Evolutionary conservation across 2,329 filamentous ascomycete genomes (phyloP).

Genomic region (Metarhizium anisopliae): DNA sequence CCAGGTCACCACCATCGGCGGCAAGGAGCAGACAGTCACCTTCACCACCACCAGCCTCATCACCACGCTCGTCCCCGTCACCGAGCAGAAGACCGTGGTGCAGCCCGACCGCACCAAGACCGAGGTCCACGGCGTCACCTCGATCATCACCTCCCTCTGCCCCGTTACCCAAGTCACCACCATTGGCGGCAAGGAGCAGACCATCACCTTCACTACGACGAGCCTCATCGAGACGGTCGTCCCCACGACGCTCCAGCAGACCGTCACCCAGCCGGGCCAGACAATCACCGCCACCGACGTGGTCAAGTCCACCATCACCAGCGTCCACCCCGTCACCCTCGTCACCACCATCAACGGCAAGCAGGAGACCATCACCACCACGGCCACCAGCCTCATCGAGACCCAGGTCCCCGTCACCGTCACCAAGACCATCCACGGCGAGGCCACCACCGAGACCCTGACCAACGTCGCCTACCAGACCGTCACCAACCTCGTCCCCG

Average conservation of each 20-base stretch:
- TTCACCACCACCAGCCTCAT: conserved; percentile 15
- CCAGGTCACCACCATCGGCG: conserved; percentile 21
- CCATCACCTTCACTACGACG: conserved; percentile 29
- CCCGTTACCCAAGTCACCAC: conserved; percentile 36
- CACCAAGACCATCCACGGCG: conserved; percentile 14
- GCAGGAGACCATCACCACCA: conserved; percentile 25
- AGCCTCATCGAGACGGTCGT: conserved; percentile 24
- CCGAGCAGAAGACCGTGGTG: conserved; percentile 19
- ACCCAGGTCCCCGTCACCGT: conserved; percentile 22
- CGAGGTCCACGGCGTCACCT: conserved; percentile 25
- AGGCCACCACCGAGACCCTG: conserved; percentile 7
- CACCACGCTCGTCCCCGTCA: conserved; percentile 18
- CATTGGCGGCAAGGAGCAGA: conserved; percentile 27
- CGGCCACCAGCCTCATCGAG: conserved; percentile 28
- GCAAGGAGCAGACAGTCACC: conserved; percentile 12
- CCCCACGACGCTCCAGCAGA: conserved; percentile 24
- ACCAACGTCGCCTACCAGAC: conserved; percentile 26
- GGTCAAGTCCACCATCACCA: conserved; percentile 31
- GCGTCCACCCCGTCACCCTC: conserved; percentile 29
- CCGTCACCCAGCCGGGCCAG: conserved; percentile 6
- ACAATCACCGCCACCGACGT: conserved; percentile 9
- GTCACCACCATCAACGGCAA: conserved; percentile 33
- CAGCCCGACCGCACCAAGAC: conserved; percentile 24
- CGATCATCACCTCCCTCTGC: conserved; percentile 33
- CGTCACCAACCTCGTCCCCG: conserved; percentile 24